These are phyloP conservation scores for Mortierella sp. DNA, from an alignment of 371 early-diverging fungal species.

Conservation along the genomic window DNA sequence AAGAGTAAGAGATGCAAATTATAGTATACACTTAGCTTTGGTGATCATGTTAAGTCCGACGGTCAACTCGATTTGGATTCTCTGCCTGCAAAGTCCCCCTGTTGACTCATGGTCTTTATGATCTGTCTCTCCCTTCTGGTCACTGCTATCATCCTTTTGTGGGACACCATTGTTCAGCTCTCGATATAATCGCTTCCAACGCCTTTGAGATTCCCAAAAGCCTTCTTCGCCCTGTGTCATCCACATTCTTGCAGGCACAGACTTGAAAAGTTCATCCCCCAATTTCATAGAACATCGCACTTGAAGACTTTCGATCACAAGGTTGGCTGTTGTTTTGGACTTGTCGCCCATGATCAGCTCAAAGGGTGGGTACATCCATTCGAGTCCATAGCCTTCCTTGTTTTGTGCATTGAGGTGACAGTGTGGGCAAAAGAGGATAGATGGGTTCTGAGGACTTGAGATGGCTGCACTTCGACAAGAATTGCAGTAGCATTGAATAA, in stretches of 20 bases:
- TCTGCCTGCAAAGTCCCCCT: no score
- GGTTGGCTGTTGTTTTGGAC: constrained; percentile 14
- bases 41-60: no score
- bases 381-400: not conserved
- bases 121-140: constrained; percentile 10
- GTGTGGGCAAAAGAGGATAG: constrained; percentile 22
- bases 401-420: constrained; percentile 29
- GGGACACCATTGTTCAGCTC: no score
- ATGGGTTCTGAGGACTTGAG: constrained; percentile 26
- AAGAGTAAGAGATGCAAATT: no score
- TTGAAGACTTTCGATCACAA: constrained; percentile 16
- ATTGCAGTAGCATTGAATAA: constrained; percentile 31
- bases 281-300: constrained; percentile 18
- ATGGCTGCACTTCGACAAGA: constrained; percentile 15
- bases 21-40: no score
- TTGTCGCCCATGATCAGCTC: constrained; percentile 21
- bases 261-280: constrained; percentile 27
- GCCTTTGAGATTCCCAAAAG: constrained; percentile 11
- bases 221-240: constrained; percentile 19
- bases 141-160: no score
- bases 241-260: constrained; percentile 25
- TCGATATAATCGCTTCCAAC: constrained; percentile 7
- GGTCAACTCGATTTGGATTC: no score
- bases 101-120: no score
- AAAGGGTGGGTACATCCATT: constrained; percentile 31